These are phyloP conservation scores for Pseudozyma sp. DNA, from an alignment of 1,284 basidiomycete genomes.

Conservation along the genomic window DNA sequence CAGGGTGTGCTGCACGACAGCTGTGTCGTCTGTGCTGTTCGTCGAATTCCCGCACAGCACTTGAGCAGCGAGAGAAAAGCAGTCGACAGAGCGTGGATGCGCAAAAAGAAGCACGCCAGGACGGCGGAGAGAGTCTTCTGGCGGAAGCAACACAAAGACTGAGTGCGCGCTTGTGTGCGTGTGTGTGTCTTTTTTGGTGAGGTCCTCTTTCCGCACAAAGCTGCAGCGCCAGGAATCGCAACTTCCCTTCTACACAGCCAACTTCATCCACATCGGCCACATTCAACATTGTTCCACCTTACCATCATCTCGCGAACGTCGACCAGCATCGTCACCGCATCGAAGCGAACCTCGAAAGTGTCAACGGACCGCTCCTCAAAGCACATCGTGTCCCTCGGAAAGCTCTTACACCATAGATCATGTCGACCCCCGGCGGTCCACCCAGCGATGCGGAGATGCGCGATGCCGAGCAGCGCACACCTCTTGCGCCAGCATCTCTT, in stretches of 20 bases:
- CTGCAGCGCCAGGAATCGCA: background rate
- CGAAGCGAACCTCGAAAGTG: no score
- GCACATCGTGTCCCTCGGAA: background rate
- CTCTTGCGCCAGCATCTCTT: conserved; percentile 41
- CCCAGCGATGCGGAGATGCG: conserved; percentile 48
- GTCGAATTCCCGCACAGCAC: conserved; percentile 1
- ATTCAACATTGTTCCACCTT: background rate
- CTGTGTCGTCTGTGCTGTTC: conserved; percentile 15
- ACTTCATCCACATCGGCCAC: background rate
- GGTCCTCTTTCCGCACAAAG: conserved; percentile 1
- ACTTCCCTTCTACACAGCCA: no score
- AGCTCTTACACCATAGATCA: background rate
- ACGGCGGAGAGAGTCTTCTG: no score
- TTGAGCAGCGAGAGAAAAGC: conserved; percentile 9
- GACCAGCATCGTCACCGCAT: background rate
- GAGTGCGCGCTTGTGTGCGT: background rate
- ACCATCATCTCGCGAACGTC: background rate
- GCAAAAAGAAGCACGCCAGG: conserved; percentile 1
- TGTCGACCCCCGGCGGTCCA: conserved; percentile 51
- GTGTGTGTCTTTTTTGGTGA: background rate
- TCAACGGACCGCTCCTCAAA: background rate
- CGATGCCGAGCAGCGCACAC: conserved; percentile 45
- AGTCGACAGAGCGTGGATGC: no score
- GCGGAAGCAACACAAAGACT: background rate
- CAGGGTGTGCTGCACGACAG: conserved; percentile 14